A percentile compares a stretch with the other conserved stretches of the same genome.
phyloP scores from a whole-genome alignment of 2,329 filamentous ascomycete species.

The Periconia sp. region DNA sequence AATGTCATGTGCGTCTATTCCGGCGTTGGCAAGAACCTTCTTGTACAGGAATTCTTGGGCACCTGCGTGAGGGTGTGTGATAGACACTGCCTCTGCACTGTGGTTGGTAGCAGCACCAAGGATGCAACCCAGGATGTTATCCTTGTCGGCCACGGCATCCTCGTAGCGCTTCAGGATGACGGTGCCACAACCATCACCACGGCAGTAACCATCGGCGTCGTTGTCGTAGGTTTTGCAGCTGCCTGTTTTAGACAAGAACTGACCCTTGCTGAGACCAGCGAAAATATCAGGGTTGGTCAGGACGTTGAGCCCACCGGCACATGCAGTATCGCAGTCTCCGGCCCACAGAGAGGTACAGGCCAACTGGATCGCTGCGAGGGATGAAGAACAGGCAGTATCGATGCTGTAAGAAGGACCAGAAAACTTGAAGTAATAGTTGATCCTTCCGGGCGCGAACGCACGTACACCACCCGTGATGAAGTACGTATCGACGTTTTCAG shows the following conservation, averaged over 20 bases:
- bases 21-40: constrained; percentile 69
- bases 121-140: constrained; percentile 72
- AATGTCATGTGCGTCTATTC: constrained; percentile 74
- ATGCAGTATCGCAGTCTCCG: constrained; percentile 77
- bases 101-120: constrained; percentile 77
- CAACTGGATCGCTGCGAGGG: constrained; percentile 70
- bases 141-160: constrained; percentile 75
- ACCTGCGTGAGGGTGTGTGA: constrained; percentile 78
- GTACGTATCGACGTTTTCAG: constrained; percentile 71
- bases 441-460: constrained; percentile 64
- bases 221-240: constrained; percentile 82
- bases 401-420: constrained; percentile 71
- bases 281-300: constrained; percentile 82
- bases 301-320: constrained; percentile 76
- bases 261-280: constrained; percentile 71
- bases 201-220: constrained; percentile 79
- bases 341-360: constrained; percentile 73
- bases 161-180: constrained; percentile 78
- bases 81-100: constrained; percentile 77
- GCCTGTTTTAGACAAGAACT: constrained; percentile 76
- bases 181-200: constrained; percentile 73
- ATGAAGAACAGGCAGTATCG: constrained; percentile 79
- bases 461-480: constrained; percentile 65
- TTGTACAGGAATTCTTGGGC: constrained; percentile 73
- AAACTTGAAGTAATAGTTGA: constrained; percentile 79